phyloP scores from a whole-genome alignment of 805 yeast species.

The Yarrowia porcina region DNA sequence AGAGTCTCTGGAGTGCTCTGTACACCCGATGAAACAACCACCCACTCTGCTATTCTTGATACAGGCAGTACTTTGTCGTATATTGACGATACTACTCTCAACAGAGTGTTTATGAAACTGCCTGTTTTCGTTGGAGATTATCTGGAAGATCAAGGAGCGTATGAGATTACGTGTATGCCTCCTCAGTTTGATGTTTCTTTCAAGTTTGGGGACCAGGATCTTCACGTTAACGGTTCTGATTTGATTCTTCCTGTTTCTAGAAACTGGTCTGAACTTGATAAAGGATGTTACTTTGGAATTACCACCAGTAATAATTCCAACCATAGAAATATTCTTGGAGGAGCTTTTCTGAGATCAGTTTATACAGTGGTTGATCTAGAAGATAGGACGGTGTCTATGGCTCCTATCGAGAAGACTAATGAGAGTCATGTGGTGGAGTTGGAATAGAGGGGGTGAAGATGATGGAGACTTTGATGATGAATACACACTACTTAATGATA shows the following conservation, averaged over 20 bases:
- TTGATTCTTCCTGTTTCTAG: neutral
- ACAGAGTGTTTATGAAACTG: neutral
- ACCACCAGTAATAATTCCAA: neutral
- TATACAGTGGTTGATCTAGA: neutral
- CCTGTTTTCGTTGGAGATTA: neutral
- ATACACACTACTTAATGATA: neutral
- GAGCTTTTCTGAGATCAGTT: neutral
- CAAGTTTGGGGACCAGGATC: conserved; percentile 6
- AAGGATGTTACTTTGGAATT: conserved; percentile 11
- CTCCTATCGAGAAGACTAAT: neutral
- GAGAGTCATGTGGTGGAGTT: neutral
- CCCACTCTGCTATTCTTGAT: neutral
- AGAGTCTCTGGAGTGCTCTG: neutral
- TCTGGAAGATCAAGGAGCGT: neutral
- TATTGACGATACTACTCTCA: neutral
- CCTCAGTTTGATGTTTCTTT: conserved; percentile 14
- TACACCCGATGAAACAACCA: neutral
- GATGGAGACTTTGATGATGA: no score
- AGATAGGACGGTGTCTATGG: conserved; percentile 3
- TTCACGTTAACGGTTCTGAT: conserved; percentile 5
- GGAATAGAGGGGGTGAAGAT: no score
- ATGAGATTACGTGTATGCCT: neutral
- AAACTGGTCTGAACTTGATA: conserved; percentile 14
- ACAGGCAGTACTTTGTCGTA: conserved; percentile 8
- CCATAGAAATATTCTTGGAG: neutral